Conservation (phyloP, 257 asterid genomes). For the Lycium ferocissimum region DNA sequence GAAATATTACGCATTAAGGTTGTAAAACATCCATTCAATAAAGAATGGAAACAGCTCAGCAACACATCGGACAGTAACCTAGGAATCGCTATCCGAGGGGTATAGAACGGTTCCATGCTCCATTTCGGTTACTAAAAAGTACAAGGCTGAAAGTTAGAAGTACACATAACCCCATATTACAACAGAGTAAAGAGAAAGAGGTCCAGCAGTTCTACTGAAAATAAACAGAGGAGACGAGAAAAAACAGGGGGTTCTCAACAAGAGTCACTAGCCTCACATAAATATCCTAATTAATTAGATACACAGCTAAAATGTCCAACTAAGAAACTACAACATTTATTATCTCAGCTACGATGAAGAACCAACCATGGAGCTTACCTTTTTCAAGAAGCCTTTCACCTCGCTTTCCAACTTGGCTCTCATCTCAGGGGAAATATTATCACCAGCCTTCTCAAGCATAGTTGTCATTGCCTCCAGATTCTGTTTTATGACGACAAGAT, state of each 20-base stretch:
- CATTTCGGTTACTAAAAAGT: neutral
- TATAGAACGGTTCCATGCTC: neutral
- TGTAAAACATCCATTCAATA: slow-evolving; percentile 6
- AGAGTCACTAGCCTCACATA: neutral
- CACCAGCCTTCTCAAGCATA: slow-evolving; percentile 73
- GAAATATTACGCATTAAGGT: neutral
- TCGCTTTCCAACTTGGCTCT: slow-evolving; percentile 73
- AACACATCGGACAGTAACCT: neutral
- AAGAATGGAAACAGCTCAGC: neutral
- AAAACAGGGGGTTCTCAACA: slow-evolving; percentile 19
- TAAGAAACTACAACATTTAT: neutral
- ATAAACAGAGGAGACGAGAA: neutral
- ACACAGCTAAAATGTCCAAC: slow-evolving; percentile 16
- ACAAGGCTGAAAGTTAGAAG: neutral
- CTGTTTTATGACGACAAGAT: slow-evolving; percentile 58
- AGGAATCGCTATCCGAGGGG: neutral
- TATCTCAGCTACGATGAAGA: slow-evolving; percentile 44
- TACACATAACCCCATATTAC: neutral
- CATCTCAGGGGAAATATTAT: slow-evolving; percentile 56
- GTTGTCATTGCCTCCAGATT: slow-evolving; percentile 80
- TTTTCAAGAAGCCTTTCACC: slow-evolving; percentile 61
- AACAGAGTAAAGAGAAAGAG: neutral
- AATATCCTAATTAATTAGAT: slow-evolving; percentile 13
- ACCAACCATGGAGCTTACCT: slow-evolving; percentile 54
- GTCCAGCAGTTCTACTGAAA: neutral